These are phyloP conservation scores for Lodderomyces elongisporus DNA, from an alignment of 1,139 yeast genomes.

Conservation along the genomic window DNA sequence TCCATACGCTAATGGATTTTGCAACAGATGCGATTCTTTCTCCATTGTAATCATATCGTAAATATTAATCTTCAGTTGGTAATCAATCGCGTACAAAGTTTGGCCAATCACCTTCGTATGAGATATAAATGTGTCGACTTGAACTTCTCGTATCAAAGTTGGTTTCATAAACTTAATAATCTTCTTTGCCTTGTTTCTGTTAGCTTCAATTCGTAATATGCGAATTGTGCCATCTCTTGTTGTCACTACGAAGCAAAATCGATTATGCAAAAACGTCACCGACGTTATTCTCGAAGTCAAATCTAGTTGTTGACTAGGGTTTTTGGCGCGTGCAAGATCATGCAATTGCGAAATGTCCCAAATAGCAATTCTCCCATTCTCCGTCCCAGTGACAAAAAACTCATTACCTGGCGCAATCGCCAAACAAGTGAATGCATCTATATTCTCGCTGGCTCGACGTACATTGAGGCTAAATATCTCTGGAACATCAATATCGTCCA, in stretches of 20 bases:
- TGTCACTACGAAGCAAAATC: conserved; percentile 65
- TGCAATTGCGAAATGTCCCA: conserved; percentile 76
- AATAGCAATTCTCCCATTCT: conserved; percentile 61
- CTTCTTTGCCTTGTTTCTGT: conserved; percentile 31
- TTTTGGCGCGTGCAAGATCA: conserved; percentile 55
- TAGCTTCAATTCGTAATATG: conserved; percentile 52
- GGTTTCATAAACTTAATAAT: conserved; percentile 31
- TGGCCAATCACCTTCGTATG: conserved; percentile 20
- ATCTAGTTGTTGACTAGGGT: conserved; percentile 46
- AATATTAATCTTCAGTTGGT: conserved; percentile 48
- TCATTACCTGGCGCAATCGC: conserved; percentile 57
- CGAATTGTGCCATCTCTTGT: conserved; percentile 61
- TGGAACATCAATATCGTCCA: not conserved
- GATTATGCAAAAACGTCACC: conserved; percentile 50
- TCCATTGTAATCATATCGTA: conserved; percentile 61
- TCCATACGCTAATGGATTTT: conserved; percentile 64
- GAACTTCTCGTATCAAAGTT: conserved; percentile 38
- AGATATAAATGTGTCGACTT: conserved; percentile 7
- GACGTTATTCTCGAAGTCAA: conserved; percentile 45
- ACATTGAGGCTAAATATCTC: conserved; percentile 15
- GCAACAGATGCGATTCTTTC: conserved; percentile 33
- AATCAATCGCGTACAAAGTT: conserved; percentile 49
- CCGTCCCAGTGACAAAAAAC: conserved; percentile 75
- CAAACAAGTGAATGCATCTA: conserved; percentile 48
- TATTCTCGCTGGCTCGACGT: conserved; percentile 33